Base-by-base conservation (phyloP, 805 yeast species). In the Candida berthetii region DNA sequence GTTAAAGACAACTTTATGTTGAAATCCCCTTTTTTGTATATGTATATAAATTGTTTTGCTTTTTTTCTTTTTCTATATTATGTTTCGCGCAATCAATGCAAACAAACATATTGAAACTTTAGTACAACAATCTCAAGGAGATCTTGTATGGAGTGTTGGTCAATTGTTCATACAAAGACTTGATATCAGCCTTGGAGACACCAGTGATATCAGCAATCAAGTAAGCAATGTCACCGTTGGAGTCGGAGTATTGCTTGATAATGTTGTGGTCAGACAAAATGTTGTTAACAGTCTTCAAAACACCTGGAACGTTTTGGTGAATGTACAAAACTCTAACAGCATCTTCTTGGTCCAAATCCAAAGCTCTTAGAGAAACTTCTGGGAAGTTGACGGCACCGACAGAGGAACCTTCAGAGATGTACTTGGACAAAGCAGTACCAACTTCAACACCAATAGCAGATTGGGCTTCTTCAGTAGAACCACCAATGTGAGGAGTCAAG, bases 241-340 rank as follows among this genome's bases (percentile, higher is more conserved):
- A 89, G 64, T 93, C 98, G n/a, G 97, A 85, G 69, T 81, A 93
- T 72, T 93, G 99, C 69, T 93, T 91, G 69, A 90, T 97, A 66
- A 93, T 93, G 69, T 93, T 93, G 75, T 93, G 90, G 63, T 82
- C 82, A 44, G 95, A 85, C 66, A 93, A 79, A 54, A 93, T 87
- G 72, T 91, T 91, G 75, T 93, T 93, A 58, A 93, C 99, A 34
- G 96, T 88, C 65, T 88, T 86, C 77, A 93, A 76, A 43, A 93
- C 99, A 80, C 99, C 99, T 24, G 99, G 99, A 55, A 93, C 96
- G 68, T 93, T 93, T 68, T 86, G 93, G 71, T 93, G 99, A 58
- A 90, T 85, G 69, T 93, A 93, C 56, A 93, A 74, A 34, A 93
- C 96, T 71, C 99, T 86, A 52, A 90, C 97, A 42, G 83, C 76